These are phyloP conservation scores for Athelia sp. DNA, from an alignment of 1,284 basidiomycete species.

Conservation along the genomic window DNA sequence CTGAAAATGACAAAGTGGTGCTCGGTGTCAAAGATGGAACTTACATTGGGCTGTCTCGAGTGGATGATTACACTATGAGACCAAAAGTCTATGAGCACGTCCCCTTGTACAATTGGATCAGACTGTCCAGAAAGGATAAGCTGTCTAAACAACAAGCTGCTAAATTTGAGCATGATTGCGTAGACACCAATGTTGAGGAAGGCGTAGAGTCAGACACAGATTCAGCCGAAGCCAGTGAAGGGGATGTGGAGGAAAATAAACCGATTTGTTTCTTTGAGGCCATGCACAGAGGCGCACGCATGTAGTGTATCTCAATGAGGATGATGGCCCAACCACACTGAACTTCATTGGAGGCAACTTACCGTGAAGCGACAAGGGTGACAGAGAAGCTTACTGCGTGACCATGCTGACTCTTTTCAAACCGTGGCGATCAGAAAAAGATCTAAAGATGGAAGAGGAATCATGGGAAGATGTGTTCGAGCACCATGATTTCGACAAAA, in stretches of 20 bases:
- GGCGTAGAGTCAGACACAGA: too few relatives aligned
- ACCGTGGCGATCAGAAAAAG: slow-evolving; percentile 22
- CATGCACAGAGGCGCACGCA: too few relatives aligned
- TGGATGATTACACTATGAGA: slow-evolving; percentile 12
- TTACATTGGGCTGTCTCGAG: background rate
- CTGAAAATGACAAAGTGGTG: background rate
- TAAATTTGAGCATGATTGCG: too few relatives aligned
- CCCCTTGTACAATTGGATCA: slow-evolving; percentile 19
- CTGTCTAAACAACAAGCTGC: too few relatives aligned
- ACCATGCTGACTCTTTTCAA: slow-evolving; percentile 27
- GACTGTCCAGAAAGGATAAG: slow-evolving; percentile 8
- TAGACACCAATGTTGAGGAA: too few relatives aligned
- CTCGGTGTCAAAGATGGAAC: background rate
- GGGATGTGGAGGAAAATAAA: too few relatives aligned
- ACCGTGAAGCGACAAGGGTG: slow-evolving; percentile 24
- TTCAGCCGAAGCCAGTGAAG: too few relatives aligned
- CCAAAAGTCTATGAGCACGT: slow-evolving; percentile 10
- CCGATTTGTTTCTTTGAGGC: background rate
- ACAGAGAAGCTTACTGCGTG: slow-evolving; percentile 25
- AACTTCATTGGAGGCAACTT: slow-evolving; percentile 24
- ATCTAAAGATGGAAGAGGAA: slow-evolving; percentile 14
- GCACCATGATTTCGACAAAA: slow-evolving; percentile 7
- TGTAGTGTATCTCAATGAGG: too few relatives aligned
- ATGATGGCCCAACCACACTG: too few relatives aligned
- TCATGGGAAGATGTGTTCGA: slow-evolving; percentile 23